Percentiles rank a stretch among this genome's conserved stretches.
phyloP scores from a whole-genome alignment of 129 eudicot species.

The Rutidosis leptorrhynchoides region DNA sequence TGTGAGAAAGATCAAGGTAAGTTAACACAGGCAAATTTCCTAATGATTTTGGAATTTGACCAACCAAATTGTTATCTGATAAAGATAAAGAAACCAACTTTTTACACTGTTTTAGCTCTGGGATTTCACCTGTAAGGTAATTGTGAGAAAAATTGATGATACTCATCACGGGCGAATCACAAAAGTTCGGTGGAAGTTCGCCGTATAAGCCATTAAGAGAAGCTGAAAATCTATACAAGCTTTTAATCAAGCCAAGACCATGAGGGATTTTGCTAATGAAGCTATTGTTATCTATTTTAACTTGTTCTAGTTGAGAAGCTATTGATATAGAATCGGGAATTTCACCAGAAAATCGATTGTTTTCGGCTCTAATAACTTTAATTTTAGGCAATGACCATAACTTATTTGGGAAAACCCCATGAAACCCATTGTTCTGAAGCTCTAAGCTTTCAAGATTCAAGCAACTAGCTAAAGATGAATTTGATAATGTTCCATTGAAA shows the following conservation, averaged over 20 bases:
- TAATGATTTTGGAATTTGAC: conserved; percentile 66
- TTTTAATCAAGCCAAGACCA: conserved; percentile 69
- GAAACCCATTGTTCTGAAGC: conserved; percentile 76
- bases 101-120: conserved; percentile 55
- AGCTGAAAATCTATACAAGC: conserved; percentile 84
- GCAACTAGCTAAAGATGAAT: conserved; percentile 45
- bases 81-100: conserved; percentile 80
- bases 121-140: conserved; percentile 63
- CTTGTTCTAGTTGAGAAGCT: conserved; percentile 81
- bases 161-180: conserved; percentile 92
- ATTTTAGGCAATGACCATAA: conserved; percentile 84
- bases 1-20: conserved; percentile 82
- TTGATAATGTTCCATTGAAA: conserved; percentile 60
- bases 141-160: conserved; percentile 81
- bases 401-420: conserved; percentile 66
- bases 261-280: conserved; percentile 62
- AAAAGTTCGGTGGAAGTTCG: conserved; percentile 70
- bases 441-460: conserved; percentile 74
- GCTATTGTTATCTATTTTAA: conserved; percentile 93
- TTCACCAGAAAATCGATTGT: conserved; percentile 73
- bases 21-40: conserved; percentile 81
- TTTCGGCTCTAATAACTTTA: conserved; percentile 82
- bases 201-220: conserved; percentile 75
- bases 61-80: conserved; percentile 66
- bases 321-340: conserved; percentile 69